Evolutionary conservation across 345 rosid genomes (phyloP).

Genomic region (Populus nigra): DNA sequence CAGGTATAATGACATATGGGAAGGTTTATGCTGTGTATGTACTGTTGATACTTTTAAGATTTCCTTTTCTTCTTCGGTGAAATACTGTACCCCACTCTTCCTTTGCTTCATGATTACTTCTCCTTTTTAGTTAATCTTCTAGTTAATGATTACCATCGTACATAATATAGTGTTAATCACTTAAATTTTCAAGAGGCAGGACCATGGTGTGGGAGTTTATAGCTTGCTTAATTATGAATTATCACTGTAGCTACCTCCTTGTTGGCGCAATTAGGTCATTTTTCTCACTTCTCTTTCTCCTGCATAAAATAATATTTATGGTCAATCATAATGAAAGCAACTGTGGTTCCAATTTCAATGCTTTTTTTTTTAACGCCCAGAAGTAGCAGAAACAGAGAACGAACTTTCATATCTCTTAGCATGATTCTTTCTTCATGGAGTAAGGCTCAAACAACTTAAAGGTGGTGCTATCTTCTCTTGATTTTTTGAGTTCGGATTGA

Average conservation of each 20-base stretch:
- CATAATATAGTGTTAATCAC: background rate
- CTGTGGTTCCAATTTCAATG: too few relatives aligned
- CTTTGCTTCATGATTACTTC: conserved; percentile 19
- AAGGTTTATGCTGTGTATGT: background rate
- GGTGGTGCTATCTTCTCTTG: too few relatives aligned
- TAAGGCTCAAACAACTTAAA: too few relatives aligned
- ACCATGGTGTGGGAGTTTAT: background rate
- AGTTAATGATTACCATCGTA: conserved; percentile 25
- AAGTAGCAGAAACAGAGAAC: background rate
- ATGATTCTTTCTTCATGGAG: too few relatives aligned
- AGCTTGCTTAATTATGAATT: background rate
- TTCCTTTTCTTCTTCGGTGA: background rate
- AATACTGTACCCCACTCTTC: background rate
- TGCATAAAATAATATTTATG: too few relatives aligned
- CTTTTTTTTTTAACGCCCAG: background rate
- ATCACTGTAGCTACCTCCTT: background rate
- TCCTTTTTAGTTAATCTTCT: conserved; percentile 21
- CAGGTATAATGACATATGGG: background rate
- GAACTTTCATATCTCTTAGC: background rate
- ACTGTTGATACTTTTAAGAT: background rate
- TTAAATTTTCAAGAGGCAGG: background rate
- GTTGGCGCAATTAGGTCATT: background rate
- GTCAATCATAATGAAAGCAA: too few relatives aligned
- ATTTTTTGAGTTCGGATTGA: too few relatives aligned
- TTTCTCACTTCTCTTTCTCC: background rate